Base-by-base conservation (phyloP, 768 basidiomycete genomes). In the Cystofilobasidium bisporidii region DNA sequence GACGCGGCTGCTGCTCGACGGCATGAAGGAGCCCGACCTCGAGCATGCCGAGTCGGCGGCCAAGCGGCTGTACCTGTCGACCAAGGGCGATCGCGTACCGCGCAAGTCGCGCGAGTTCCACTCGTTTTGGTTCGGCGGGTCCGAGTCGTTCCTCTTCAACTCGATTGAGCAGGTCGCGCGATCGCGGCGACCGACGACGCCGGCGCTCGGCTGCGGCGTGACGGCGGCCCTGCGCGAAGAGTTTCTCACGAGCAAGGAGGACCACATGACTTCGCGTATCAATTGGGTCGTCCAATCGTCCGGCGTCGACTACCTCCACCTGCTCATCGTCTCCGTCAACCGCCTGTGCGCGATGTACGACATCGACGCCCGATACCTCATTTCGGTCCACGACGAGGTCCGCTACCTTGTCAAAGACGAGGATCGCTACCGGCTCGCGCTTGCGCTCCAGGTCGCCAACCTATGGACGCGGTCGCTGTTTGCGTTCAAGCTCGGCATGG, bases 221-320 rank as follows among this genome's bases (percentile, higher is more conserved):
- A 98, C 96, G 0, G 83, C 87, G 60, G 94, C 94, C 0, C 81
- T 99, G n/a, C 87, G 87, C 33, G 93, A 89, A 78, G 86, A 88
- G 70, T 86, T 90, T 74, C 83, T 99, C 2, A 43, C 58, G 14
- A 38, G 55, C 24, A 24, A 55, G 30, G 56, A 41, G 10, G 83
- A 84, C 40, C 98, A 89, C 76, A 87, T 98, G 82, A 87, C 96
- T 0, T 96, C 91, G 9, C 85, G 96, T 50, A 93, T 98, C 79
- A 99, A 99, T 74, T 98, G 96, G 96, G 96, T 93, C 59, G 96
- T 98, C 9, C 96, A 98, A 74, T 97, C 93, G 4, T 96, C 92
- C 0, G 96, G 94, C 4, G 94, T 98, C 50, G 96, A 98, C 77
- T 98, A 99, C 75, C 86, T 98, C 12, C 96, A 99, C 74, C 85